phyloP scores from a whole-genome alignment of 352 stramenopile species.

The Lagenidium sp. region DNA sequence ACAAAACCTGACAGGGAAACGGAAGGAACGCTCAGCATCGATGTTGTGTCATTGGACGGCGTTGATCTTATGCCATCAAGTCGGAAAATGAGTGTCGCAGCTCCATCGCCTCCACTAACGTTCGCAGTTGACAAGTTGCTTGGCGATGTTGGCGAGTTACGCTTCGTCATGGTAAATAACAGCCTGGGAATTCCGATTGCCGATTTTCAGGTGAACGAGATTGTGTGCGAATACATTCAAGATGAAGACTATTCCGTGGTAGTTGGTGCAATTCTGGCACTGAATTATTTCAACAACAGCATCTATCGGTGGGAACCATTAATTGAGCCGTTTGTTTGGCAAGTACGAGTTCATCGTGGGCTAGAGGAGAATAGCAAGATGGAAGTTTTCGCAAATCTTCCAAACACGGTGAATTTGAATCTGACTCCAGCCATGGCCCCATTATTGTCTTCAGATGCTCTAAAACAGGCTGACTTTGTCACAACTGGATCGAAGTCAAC shows the following conservation, averaged over 20 bases:
- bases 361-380: slow-evolving; percentile 64
- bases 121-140: slow-evolving; percentile 75
- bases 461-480: slow-evolving; percentile 82
- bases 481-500: slow-evolving; percentile 81
- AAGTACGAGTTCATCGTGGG: slow-evolving; percentile 62
- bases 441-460: slow-evolving; percentile 64
- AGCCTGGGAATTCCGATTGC: slow-evolving; percentile 80
- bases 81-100: neutral
- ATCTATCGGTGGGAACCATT: slow-evolving; percentile 87
- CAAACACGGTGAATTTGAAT: slow-evolving; percentile 84
- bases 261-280: slow-evolving; percentile 62
- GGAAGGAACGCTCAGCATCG: neutral
- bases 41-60: no score
- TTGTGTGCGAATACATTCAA: slow-evolving; percentile 84
- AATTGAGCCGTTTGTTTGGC: slow-evolving; percentile 72
- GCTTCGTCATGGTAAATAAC: slow-evolving; percentile 85
- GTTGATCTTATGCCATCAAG: no score
- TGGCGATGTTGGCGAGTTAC: slow-evolving; percentile 75
- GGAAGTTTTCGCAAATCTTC: slow-evolving; percentile 76
- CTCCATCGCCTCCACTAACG: neutral
- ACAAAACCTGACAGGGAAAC: slow-evolving; percentile 3
- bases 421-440: slow-evolving; percentile 82
- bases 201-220: slow-evolving; percentile 81
- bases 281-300: slow-evolving; percentile 90
- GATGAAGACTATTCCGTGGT: slow-evolving; percentile 79